These are phyloP conservation scores for Phytophthora podocarpi DNA, from an alignment of 352 stramenopile species.

Conservation along the genomic window DNA sequence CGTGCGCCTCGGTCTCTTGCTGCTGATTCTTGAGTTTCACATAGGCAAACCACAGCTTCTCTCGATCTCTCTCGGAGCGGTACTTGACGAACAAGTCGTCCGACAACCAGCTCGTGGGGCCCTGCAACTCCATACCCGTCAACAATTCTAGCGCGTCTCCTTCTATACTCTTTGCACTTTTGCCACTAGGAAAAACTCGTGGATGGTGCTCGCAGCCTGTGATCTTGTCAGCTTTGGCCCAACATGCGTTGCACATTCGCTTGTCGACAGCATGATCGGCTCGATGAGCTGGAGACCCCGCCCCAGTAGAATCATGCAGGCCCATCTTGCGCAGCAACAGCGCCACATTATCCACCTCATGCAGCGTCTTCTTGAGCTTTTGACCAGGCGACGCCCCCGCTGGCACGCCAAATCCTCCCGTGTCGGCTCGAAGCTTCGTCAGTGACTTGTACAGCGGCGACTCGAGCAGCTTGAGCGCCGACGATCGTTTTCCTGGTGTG, in stretches of 20 bases:
- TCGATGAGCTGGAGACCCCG: conserved; percentile 37
- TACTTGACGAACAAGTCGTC: conserved; percentile 86
- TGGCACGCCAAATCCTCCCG: conserved; percentile 25
- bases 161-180: conserved; percentile 21
- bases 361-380: conserved; percentile 59
- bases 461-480: conserved; percentile 62
- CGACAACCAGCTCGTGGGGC: conserved; percentile 79
- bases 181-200: conserved; percentile 42
- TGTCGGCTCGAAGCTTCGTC: conserved; percentile 49
- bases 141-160: conserved; percentile 23
- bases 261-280: conserved; percentile 74
- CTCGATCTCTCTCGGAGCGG: conserved; percentile 71
- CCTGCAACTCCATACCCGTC: conserved; percentile 64
- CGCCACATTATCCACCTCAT: conserved; percentile 76
- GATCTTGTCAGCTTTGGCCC: conserved; percentile 57
- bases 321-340: conserved; percentile 75
- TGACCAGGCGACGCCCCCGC: conserved; percentile 25
- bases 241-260: conserved; percentile 85
- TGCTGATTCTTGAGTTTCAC: conserved; percentile 47
- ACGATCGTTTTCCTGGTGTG: conserved; percentile 10
- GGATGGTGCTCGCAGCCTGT: conserved; percentile 72
- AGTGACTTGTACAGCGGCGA: conserved; percentile 82
- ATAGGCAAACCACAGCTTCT: conserved; percentile 61
- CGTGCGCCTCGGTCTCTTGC: conserved; percentile 26
- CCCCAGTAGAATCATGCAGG: conserved; percentile 42